phyloP scores from a whole-genome alignment of 2,329 filamentous ascomycete genomes.

The Curvularia eragrostidis region DNA sequence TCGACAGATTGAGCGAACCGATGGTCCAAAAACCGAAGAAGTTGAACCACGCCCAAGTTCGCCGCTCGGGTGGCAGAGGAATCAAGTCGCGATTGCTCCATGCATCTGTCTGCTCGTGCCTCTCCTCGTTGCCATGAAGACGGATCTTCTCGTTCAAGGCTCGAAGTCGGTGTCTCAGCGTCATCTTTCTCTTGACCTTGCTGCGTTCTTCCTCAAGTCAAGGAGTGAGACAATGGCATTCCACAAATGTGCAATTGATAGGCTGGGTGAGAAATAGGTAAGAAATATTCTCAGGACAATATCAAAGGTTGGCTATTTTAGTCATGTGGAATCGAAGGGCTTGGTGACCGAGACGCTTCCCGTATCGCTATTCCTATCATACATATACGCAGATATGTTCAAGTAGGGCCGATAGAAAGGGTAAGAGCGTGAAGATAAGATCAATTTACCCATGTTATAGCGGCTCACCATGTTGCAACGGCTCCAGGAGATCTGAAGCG shows the following conservation, averaged over 20 bases:
- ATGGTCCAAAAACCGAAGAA: constrained; percentile 55
- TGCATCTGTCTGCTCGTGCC: constrained; percentile 56
- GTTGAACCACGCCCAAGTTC: constrained; percentile 53
- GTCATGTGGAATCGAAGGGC: not conserved
- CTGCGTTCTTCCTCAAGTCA: not conserved
- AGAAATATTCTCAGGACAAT: not conserved
- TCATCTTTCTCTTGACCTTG: constrained; percentile 7
- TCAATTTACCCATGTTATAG: not conserved
- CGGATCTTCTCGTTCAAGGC: constrained; percentile 42
- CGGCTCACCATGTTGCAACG: not conserved
- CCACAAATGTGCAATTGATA: not conserved
- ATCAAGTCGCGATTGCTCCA: constrained; percentile 51
- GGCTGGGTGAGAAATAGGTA: not conserved
- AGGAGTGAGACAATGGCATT: not conserved
- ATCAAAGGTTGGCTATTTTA: not conserved
- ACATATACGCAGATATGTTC: not conserved
- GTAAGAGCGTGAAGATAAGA: not conserved
- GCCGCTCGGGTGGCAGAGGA: constrained; percentile 48
- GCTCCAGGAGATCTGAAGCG: not conserved
- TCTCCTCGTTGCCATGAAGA: constrained; percentile 51
- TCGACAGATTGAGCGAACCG: constrained; percentile 52
- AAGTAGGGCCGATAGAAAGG: not conserved
- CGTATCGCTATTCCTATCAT: not conserved
- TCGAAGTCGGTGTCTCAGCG: constrained; percentile 19
- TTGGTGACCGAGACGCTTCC: not conserved